Evolutionary conservation across 177 flowering plant species (phyloP), one percentile per base, ranked within the genome.

Genomic region (Vitis hybrid): DNA sequence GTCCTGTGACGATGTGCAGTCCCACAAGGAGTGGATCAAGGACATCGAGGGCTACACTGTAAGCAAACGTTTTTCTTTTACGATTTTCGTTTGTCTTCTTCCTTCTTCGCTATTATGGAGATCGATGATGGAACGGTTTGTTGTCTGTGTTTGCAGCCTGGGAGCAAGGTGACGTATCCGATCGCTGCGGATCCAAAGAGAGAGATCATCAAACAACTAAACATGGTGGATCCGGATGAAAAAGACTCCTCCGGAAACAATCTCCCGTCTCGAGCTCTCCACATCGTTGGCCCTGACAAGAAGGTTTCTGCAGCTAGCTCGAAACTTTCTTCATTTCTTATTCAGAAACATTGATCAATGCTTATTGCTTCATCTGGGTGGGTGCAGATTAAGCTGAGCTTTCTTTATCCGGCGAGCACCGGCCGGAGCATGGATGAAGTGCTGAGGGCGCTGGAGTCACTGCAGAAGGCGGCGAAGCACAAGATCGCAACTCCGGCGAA

Each of bases 181-280:
- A 87, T 89, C 48, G 70, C 83, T 3, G 91, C 94, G 1, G 97
- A 94, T 56, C 90, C 93, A 1, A 79, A 78, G 7, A 61, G 91
- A 58, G 87, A 87, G 74, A 71, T 90, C 71, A 86, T 92, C 54
- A 79, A 79, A 72, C 81, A 85, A 32, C 90, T 94, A 27, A 94
- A 94, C 84, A 92, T 92, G 98, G 93, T 92, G 62, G 97, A 92
- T 41, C 97, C 98, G 3, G 97, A 89, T 61, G 93, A 86, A 82
- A 88, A 78, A 54, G 96, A 87, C 76, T 10, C 89, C 1, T 62
- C 70, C 0, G 98, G 98, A 0, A 63, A 71, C 17, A 77, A 17
- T 1, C 21, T 84, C 18, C 97, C 97, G 2, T 92, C 94, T 41
- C 86, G 98, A 3, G 96, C 97, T 13, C 83, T 91, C 2, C 93